Conservation (phyloP, 2,329 filamentous ascomycete genomes). For the Epichloe typhina region DNA sequence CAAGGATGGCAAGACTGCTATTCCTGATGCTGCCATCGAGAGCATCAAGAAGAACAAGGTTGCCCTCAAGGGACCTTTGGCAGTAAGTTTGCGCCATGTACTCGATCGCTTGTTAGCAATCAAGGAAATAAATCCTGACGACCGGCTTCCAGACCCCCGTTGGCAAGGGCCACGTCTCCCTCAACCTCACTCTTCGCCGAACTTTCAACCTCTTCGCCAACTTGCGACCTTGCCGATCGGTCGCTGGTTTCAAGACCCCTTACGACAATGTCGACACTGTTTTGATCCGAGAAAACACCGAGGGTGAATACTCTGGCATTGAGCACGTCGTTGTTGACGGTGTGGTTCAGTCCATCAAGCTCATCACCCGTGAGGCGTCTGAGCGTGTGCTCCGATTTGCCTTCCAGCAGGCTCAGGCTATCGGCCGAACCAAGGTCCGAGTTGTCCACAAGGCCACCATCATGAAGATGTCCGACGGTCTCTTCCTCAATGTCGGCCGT, state of each 20-base stretch:
- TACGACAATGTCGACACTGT: conserved; percentile 96
- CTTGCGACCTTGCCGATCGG: conserved; percentile 91
- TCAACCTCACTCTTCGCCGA: conserved; percentile 94
- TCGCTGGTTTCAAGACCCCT: conserved; percentile 94
- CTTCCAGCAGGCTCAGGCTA: conserved; percentile 91
- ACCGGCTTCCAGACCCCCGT: conserved; percentile 59
- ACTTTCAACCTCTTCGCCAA: conserved; percentile 99
- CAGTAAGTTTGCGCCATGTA: conserved; percentile 44
- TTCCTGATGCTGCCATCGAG: conserved; percentile 82
- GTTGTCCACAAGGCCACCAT: conserved; percentile 99
- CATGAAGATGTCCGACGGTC: conserved; percentile 99
- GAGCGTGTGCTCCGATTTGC: conserved; percentile 95
- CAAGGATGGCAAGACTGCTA: conserved; percentile 90
- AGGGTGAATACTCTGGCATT: conserved; percentile 98
- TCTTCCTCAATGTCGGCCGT: conserved; percentile 81
- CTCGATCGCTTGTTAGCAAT: neutral
- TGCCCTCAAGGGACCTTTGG: conserved; percentile 93
- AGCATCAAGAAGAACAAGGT: conserved; percentile 94
- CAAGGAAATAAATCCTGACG: neutral
- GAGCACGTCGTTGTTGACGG: conserved; percentile 97
- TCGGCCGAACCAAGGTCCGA: conserved; percentile 92
- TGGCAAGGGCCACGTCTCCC: conserved; percentile 97
- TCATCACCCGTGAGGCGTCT: conserved; percentile 88
- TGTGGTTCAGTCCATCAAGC: conserved; percentile 98
- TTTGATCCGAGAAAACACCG: conserved; percentile 97